Evolutionary conservation across 2,329 filamentous ascomycete genomes (phyloP), one percentile per base, ranked within the genome.

Genomic region (Thielaviopsis euricoi): DNA sequence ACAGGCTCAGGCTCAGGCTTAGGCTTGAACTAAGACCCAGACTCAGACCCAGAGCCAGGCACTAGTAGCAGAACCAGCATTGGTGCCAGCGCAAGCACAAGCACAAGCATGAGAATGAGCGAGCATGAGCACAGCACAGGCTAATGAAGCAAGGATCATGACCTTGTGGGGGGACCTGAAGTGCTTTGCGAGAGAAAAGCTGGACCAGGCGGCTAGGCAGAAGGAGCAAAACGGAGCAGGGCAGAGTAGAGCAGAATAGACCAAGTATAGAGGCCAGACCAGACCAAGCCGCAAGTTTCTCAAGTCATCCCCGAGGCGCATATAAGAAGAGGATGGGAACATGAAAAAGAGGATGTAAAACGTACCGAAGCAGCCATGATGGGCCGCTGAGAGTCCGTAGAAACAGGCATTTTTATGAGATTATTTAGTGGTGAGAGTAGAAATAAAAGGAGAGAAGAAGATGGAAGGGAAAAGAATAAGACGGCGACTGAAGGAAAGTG

Each of bases 281-380:
- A 26, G 25, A 26, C 25, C 25, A 26, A 9, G 9, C 25, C 4
- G 25, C 9, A 9, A 4, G 25, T 4, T 26, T 26, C 4, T 26
- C 25, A 9, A 26, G 25, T 26, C 25, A 9, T 4, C 25, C 25
- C 25, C 4, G 25, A 9, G 25, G 25, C 25, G 25, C 4, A 26
- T 26, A 26, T 9, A n/a, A n/a, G n/a, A n/a, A n/a, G n/a, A n/a
- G n/a, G n/a, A n/a, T 43, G 21, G 53, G 51, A 40, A 51, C 49
- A 22, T 50, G 55, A 57, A 51, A 61, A 58, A 57, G 58, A 58
- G 62, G 62, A 52, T 53, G 54, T 61, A 60, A 61, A 61, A 78
- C 79, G 58, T 79, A 82, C 79, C 66, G 79, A 81, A 53, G 78
- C 75, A 60, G 77, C 77, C 79, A 82, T 81, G 67, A 82, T 82